Evolutionary conservation across 2,329 filamentous ascomycete species (phyloP).

Genomic region (Diaporthe citri): DNA sequence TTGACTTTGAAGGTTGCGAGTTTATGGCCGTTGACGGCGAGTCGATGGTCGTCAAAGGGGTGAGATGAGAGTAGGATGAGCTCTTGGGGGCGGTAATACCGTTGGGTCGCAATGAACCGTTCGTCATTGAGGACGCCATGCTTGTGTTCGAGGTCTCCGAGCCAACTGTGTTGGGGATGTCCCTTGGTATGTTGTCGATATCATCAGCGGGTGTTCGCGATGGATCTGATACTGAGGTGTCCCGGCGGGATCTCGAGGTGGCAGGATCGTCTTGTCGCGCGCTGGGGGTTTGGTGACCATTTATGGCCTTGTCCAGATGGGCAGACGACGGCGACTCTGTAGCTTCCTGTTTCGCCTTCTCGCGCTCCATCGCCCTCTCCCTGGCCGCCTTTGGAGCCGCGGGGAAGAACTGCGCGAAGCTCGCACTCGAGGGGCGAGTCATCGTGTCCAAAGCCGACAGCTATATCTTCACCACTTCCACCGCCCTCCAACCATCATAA

Average conservation of each 20-base stretch:
- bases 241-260: slow-evolving; percentile 52
- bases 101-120: slow-evolving; percentile 57
- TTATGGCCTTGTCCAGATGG: slow-evolving; percentile 41
- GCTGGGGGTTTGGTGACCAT: slow-evolving; percentile 45
- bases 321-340: slow-evolving; percentile 49
- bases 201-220: slow-evolving; percentile 62
- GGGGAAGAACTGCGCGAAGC: slow-evolving; percentile 89
- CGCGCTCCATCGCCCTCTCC: slow-evolving; percentile 70
- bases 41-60: slow-evolving; percentile 65
- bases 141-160: slow-evolving; percentile 80
- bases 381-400: slow-evolving; percentile 77
- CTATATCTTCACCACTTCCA: slow-evolving; percentile 63
- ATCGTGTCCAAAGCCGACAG: slow-evolving; percentile 64
- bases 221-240: slow-evolving; percentile 52
- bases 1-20: slow-evolving; percentile 64
- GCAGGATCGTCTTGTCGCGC: slow-evolving; percentile 43
- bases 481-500: slow-evolving; percentile 70
- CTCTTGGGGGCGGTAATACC: slow-evolving; percentile 55
- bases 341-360: slow-evolving; percentile 67
- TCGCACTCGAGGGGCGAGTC: slow-evolving; percentile 82
- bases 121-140: slow-evolving; percentile 79
- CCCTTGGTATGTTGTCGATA: slow-evolving; percentile 70
- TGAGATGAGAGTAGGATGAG: slow-evolving; percentile 59
- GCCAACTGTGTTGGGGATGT: slow-evolving; percentile 77
- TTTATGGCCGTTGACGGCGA: slow-evolving; percentile 64